A percentile compares a stretch with the other conserved stretches of the same genome.
These are phyloP conservation scores for Pyricularia sp. DNA, from an alignment of 2,329 filamentous ascomycete species.

Conservation along the genomic window DNA sequence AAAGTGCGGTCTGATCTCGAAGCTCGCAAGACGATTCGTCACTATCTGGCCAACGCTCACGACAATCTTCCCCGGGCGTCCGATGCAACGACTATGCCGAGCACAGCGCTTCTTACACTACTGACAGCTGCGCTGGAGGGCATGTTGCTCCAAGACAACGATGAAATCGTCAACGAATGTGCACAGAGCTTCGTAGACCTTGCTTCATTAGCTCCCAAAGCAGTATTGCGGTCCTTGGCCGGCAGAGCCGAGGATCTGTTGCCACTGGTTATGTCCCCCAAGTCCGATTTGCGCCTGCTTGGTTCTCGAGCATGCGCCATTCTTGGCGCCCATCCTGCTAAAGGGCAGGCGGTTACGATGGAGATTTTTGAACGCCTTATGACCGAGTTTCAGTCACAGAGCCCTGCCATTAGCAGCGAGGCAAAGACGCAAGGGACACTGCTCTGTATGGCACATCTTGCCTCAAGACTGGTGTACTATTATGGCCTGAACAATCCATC, in stretches of 20 bases:
- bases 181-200: conserved; percentile 44
- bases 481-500: not conserved
- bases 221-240: conserved; percentile 37
- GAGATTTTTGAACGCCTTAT: conserved; percentile 12
- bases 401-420: conserved; percentile 30
- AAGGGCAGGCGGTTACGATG: conserved; percentile 28
- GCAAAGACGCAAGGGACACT: conserved; percentile 38
- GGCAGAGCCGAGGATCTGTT: conserved; percentile 42
- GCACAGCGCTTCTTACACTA: conserved; percentile 29
- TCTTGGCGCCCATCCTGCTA: conserved; percentile 55
- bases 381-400: not conserved
- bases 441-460: conserved; percentile 32
- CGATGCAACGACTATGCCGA: conserved; percentile 17
- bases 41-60: conserved; percentile 32
- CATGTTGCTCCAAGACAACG: conserved; percentile 32
- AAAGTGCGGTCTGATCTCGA: conserved; percentile 61
- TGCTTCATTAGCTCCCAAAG: conserved; percentile 25
- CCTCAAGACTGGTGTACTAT: conserved; percentile 36
- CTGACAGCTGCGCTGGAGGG: conserved; percentile 49
- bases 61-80: not conserved
- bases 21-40: conserved; percentile 49
- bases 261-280: conserved; percentile 59
- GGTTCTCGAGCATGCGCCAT: conserved; percentile 69
- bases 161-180: conserved; percentile 34
- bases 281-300: conserved; percentile 54